Percentiles rank a stretch among this genome's conserved stretches.
These are phyloP conservation scores for Clonostachys byssicola DNA, from an alignment of 2,329 filamentous ascomycete genomes.

Conservation along the genomic window DNA sequence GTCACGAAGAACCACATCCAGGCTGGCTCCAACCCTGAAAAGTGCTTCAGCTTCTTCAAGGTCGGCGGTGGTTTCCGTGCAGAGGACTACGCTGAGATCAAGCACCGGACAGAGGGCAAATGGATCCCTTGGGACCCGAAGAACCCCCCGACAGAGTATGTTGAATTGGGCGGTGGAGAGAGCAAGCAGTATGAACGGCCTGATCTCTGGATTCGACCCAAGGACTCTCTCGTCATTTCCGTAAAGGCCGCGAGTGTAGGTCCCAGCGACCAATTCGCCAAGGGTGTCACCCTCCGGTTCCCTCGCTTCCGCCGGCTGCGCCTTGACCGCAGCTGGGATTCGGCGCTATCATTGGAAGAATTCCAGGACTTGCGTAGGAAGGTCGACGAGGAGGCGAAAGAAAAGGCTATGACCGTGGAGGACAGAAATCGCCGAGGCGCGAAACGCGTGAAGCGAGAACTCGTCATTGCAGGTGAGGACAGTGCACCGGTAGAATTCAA, in stretches of 20 bases:
- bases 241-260: slow-evolving; percentile 83
- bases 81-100: slow-evolving; percentile 79
- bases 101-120: slow-evolving; percentile 83
- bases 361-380: slow-evolving; percentile 68
- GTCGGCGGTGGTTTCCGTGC: slow-evolving; percentile 91
- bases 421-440: slow-evolving; percentile 50
- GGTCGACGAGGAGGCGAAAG: slow-evolving; percentile 65
- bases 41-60: slow-evolving; percentile 93
- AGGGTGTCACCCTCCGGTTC: slow-evolving; percentile 77
- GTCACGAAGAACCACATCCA: slow-evolving; percentile 65
- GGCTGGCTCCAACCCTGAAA: slow-evolving; percentile 59
- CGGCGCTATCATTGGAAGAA: slow-evolving; percentile 72
- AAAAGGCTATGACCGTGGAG: slow-evolving; percentile 76
- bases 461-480: slow-evolving; percentile 69
- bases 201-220: slow-evolving; percentile 89
- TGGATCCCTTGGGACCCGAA: slow-evolving; percentile 83
- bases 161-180: slow-evolving; percentile 78
- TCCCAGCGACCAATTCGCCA: slow-evolving; percentile 72
- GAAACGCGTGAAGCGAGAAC: slow-evolving; percentile 64
- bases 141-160: slow-evolving; percentile 70
- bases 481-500: slow-evolving; percentile 31
- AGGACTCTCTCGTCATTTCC: slow-evolving; percentile 80
- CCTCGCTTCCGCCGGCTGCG: slow-evolving; percentile 82
- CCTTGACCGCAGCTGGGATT: slow-evolving; percentile 80
- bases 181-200: slow-evolving; percentile 69